Conservation (phyloP, 805 yeast species). For the Kuraishia cidri region DNA sequence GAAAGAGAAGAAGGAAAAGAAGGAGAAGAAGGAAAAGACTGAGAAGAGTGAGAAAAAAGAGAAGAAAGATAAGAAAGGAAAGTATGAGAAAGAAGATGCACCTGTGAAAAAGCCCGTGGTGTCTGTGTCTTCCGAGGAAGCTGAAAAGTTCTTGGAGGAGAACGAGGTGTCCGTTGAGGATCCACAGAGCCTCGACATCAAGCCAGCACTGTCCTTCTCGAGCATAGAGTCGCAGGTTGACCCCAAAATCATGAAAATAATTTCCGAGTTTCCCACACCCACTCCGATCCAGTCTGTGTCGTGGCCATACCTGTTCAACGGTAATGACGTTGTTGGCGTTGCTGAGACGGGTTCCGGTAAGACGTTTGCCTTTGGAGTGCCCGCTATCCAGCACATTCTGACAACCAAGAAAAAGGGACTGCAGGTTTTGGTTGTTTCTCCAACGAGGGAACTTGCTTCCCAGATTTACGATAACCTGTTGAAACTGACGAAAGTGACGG, state of each 20-base stretch:
- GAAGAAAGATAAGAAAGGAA: constrained; percentile 19
- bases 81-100: constrained; percentile 5
- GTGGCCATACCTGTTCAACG: constrained; percentile 82
- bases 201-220: constrained; percentile 65
- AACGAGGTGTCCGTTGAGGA: constrained; percentile 82
- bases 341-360: constrained; percentile 99
- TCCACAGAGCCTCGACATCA: constrained; percentile 36
- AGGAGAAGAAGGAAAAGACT: constrained; percentile 15
- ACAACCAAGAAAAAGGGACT: constrained; percentile 37
- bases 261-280: constrained; percentile 76
- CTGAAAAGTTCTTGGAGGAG: constrained; percentile 51
- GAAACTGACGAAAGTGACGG: constrained; percentile 49
- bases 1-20: constrained; percentile 15
- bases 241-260: constrained; percentile 44
- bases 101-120: constrained; percentile 4
- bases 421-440: constrained; percentile 81
- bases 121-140: constrained; percentile 38
- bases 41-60: constrained; percentile 25
- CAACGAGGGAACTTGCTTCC: constrained; percentile 95
- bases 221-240: constrained; percentile 43
- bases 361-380: constrained; percentile 95
- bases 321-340: constrained; percentile 88
- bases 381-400: constrained; percentile 75
- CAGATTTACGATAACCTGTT: constrained; percentile 84
- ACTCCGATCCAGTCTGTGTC: constrained; percentile 93